Conservation (phyloP, 2,329 filamentous ascomycete species). For the Fusarium sp. region DNA sequence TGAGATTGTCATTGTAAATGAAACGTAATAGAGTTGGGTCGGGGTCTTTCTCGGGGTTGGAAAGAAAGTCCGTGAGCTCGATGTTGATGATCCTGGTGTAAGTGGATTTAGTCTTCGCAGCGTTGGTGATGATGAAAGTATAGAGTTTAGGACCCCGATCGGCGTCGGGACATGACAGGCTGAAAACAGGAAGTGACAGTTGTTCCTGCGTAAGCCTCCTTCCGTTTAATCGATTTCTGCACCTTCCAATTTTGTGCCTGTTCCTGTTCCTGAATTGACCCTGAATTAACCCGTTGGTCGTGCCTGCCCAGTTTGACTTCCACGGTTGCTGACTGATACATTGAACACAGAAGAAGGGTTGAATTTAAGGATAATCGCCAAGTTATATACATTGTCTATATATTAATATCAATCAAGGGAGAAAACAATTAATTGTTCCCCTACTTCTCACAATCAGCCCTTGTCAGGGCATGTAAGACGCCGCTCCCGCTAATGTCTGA, state of each 20-base stretch:
- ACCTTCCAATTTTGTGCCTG: constrained; percentile 14
- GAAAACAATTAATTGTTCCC: constrained; percentile 2
- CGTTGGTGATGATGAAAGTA: constrained; percentile 5
- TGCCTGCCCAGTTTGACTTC: neutral
- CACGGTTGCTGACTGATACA: neutral
- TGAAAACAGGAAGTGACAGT: neutral
- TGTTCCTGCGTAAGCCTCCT: constrained; percentile 40
- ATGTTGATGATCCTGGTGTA: neutral
- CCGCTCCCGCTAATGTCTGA: constrained; percentile 30
- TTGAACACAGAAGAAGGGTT: neutral
- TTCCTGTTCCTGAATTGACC: constrained; percentile 5
- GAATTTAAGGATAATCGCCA: neutral
- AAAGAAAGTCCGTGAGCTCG: neutral
- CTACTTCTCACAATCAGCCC: neutral
- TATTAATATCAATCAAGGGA: neutral
- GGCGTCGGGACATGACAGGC: constrained; percentile 2
- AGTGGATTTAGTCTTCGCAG: neutral
- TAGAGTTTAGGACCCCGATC: neutral
- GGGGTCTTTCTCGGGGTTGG: neutral
- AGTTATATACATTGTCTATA: constrained; percentile 1
- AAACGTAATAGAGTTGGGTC: neutral
- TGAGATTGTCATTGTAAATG: neutral
- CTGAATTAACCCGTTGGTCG: neutral
- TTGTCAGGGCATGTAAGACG: constrained; percentile 1
- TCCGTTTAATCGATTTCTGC: constrained; percentile 9